phyloP scores from a whole-genome alignment of 1,139 yeast species.

The Magnusiomyces tetraspermus region DNA sequence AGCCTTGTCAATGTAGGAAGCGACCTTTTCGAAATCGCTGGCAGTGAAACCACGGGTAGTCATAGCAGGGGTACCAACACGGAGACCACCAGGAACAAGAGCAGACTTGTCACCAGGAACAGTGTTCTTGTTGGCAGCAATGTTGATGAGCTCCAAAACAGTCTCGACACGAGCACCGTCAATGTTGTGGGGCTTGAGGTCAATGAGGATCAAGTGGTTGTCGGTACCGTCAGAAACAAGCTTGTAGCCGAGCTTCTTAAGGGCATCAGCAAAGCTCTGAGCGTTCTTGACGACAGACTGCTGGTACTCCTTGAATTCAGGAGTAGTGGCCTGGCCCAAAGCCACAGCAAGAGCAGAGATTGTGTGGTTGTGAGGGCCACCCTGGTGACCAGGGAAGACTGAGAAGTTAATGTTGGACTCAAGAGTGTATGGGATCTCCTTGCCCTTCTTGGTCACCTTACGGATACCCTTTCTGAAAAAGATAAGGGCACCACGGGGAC shows the following conservation, averaged over 20 bases:
- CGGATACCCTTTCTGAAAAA: slow-evolving; percentile 96
- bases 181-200: slow-evolving; percentile 77
- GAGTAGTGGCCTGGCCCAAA: slow-evolving; percentile 84
- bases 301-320: slow-evolving; percentile 89
- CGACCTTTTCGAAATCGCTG: slow-evolving; percentile 77
- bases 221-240: slow-evolving; percentile 93
- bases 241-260: slow-evolving; percentile 61
- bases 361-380: slow-evolving; percentile 99
- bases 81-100: slow-evolving; percentile 93
- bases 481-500: slow-evolving; percentile 99
- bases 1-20: slow-evolving; percentile 72
- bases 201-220: slow-evolving; percentile 89
- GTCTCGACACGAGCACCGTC: slow-evolving; percentile 98
- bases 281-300: slow-evolving; percentile 83
- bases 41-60: slow-evolving; percentile 91
- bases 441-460: slow-evolving; percentile 84
- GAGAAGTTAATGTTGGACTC: slow-evolving; percentile 95
- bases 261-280: slow-evolving; percentile 66
- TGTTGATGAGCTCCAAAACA: slow-evolving; percentile 87
- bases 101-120: slow-evolving; percentile 98
- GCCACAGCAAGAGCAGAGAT: slow-evolving; percentile 97
- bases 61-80: slow-evolving; percentile 99
- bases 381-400: slow-evolving; percentile 99
- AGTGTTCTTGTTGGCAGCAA: slow-evolving; percentile 94
- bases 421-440: slow-evolving; percentile 77